A percentile compares a stretch with the other conserved stretches of the same genome.
Evolutionary conservation across 1,284 basidiomycete species (phyloP).

Genomic region (Cryptococcus sp.): DNA sequence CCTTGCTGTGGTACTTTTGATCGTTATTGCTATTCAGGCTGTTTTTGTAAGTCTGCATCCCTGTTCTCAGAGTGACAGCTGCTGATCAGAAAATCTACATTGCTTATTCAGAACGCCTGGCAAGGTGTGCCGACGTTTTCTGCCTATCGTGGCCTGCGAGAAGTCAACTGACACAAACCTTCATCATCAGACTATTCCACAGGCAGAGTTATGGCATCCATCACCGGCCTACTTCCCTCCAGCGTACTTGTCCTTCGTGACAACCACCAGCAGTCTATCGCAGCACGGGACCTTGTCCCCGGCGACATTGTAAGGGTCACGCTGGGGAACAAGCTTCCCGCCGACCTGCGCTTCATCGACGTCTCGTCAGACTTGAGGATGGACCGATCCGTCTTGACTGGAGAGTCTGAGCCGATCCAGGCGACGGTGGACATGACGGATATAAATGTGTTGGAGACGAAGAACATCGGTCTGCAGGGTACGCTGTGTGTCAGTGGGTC

Average conservation of each 20-base stretch:
- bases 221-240: conserved; percentile 52
- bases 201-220: conserved; percentile 51
- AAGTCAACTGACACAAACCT: conserved; percentile 2
- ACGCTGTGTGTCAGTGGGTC: conserved; percentile 61
- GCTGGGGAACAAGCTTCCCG: conserved; percentile 52
- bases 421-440: conserved; percentile 57
- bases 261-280: conserved; percentile 40
- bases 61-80: no score
- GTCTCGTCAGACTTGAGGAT: conserved; percentile 57
- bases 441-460: conserved; percentile 60
- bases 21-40: conserved; percentile 53
- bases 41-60: conserved; percentile 37
- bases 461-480: conserved; percentile 63
- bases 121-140: conserved; percentile 34
- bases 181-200: conserved; percentile 47
- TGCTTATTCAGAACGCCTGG: conserved; percentile 47
- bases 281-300: conserved; percentile 45
- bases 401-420: conserved; percentile 58
- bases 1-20: conserved; percentile 51
- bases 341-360: conserved; percentile 56
- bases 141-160: no score
- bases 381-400: conserved; percentile 64
- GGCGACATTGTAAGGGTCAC: conserved; percentile 49
- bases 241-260: conserved; percentile 48
- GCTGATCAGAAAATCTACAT: neutral